These are phyloP conservation scores for Pythium chondricola DNA, from an alignment of 352 stramenopile species.

Conservation along the genomic window DNA sequence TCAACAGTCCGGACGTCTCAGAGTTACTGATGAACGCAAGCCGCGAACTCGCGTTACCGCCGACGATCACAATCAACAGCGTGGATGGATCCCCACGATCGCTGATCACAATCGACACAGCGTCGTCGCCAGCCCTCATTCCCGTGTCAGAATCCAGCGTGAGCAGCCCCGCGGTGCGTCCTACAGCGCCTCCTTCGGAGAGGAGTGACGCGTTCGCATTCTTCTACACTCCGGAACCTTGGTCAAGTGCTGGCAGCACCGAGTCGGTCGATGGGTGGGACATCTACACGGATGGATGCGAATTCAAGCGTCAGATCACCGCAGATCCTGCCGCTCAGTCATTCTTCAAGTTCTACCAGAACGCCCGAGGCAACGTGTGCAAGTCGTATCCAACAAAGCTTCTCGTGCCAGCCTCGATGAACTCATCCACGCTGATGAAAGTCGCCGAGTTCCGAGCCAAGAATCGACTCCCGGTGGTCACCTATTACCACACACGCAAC, in stretches of 20 bases:
- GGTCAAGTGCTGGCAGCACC: slow-evolving; percentile 21
- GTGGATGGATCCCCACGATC: slow-evolving; percentile 2
- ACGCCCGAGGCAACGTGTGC: slow-evolving; percentile 73
- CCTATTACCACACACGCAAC: slow-evolving; percentile 75
- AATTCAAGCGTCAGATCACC: slow-evolving; percentile 78
- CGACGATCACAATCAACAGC: not conserved
- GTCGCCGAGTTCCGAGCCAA: slow-evolving; percentile 82
- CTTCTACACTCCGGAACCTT: slow-evolving; percentile 36
- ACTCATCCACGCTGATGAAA: slow-evolving; percentile 51
- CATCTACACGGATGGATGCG: slow-evolving; percentile 61
- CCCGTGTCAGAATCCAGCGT: slow-evolving; percentile 14
- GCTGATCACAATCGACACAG: not conserved
- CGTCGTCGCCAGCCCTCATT: slow-evolving; percentile 15
- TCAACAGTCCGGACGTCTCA: slow-evolving; percentile 8
- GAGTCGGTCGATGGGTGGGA: slow-evolving; percentile 75
- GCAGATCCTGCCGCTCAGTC: slow-evolving; percentile 45
- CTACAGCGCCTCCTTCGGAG: slow-evolving; percentile 28
- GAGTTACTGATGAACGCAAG: not conserved
- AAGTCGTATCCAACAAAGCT: slow-evolving; percentile 79
- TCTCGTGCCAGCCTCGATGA: slow-evolving; percentile 68
- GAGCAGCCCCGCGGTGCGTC: slow-evolving; percentile 11
- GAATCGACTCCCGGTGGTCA: slow-evolving; percentile 82
- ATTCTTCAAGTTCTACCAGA: slow-evolving; percentile 83
- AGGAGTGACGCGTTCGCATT: slow-evolving; percentile 65
- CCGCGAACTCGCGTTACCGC: not conserved